A percentile compares a stretch with the other conserved stretches of the same genome.
Conservation (phyloP, 2,329 filamentous ascomycete genomes). For the Diaporthe nobilis region DNA sequence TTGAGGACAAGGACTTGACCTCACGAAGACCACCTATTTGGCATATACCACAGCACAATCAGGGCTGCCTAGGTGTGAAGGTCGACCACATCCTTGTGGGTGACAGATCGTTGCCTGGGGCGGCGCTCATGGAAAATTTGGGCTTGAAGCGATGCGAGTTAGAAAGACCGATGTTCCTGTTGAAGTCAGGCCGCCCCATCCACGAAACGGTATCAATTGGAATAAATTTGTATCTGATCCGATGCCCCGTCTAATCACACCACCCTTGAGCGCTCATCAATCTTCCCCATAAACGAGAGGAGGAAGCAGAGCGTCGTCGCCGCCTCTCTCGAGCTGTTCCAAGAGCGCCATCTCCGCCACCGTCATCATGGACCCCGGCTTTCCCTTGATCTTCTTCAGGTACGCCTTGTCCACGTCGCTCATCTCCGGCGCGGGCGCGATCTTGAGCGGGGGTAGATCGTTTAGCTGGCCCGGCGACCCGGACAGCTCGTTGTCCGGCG, state of each 20-base stretch:
- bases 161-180: neutral
- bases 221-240: too few relatives aligned
- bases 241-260: neutral
- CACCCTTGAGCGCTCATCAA: neutral
- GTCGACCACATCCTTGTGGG: neutral
- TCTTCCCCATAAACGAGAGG: constrained; percentile 15
- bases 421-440: neutral
- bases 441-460: neutral
- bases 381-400: constrained; percentile 24
- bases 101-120: neutral
- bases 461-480: neutral
- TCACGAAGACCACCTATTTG: too few relatives aligned
- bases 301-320: neutral
- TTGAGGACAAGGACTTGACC: too few relatives aligned
- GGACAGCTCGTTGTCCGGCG: neutral
- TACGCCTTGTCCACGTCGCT: constrained; percentile 31
- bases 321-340: constrained; percentile 23
- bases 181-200: neutral
- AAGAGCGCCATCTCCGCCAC: constrained; percentile 8
- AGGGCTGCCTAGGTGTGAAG: neutral
- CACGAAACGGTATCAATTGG: too few relatives aligned
- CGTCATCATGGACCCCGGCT: neutral
- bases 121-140: neutral
- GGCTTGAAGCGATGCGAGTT: neutral
- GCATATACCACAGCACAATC: neutral